Conservation (phyloP, 768 basidiomycete genomes). For the Mycena venus region DNA sequence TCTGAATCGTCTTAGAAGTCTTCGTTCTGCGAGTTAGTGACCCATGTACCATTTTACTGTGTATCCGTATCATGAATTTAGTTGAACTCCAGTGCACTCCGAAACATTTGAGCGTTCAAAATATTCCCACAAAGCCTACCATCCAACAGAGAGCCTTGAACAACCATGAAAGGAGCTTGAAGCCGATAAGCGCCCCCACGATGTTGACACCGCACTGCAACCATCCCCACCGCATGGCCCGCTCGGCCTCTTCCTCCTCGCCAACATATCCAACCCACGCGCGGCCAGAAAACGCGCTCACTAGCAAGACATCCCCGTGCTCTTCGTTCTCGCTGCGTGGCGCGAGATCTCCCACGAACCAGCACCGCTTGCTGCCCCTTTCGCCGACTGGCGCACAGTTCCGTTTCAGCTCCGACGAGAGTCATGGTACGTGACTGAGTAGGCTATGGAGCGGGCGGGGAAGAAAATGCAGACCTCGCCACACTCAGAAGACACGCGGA, state of each 20-base stretch:
- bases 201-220: not conserved
- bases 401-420: not conserved
- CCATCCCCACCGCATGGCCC: not conserved
- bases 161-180: not conserved
- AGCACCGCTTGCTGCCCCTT: not conserved
- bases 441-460: too few species aligned
- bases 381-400: not conserved
- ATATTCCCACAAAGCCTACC: not conserved
- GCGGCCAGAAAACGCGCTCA: not conserved
- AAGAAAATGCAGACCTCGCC: too few species aligned
- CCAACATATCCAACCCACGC: constrained; percentile 20
- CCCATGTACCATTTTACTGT: too few species aligned
- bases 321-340: not conserved
- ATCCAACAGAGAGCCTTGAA: not conserved
- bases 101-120: too few species aligned
- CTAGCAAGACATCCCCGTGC: not conserved
- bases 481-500: too few species aligned
- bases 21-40: not conserved
- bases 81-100: too few species aligned
- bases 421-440: too few species aligned
- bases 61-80: too few species aligned
- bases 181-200: not conserved
- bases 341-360: constrained; percentile 19
- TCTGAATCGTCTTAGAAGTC: not conserved
- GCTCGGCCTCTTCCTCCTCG: constrained; percentile 14